Base-by-base conservation (phyloP, 2,329 filamentous ascomycete genomes). In the Cadophora luteo-olivacea region DNA sequence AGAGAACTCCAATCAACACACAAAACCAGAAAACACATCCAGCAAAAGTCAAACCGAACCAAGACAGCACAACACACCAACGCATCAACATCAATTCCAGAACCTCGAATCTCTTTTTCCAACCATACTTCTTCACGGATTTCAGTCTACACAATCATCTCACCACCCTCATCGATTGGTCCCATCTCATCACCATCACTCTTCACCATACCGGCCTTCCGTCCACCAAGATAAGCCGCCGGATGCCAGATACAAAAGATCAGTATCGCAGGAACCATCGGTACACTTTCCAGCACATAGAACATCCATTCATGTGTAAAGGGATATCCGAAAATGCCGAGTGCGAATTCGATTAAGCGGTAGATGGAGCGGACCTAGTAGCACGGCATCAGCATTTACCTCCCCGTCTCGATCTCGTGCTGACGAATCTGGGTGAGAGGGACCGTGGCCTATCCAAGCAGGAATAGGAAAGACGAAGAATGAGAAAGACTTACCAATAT, bases 241-340 rank as follows among this genome's bases (percentile, higher is more conserved):
- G 85, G 85, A 70, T 87, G 83, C 74, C 81, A 86, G 48, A 84
- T 72, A 4, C 82, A 83, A 68, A 87, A 84, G 0, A 84, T 78
- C 0, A 80, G 75, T 41, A 87, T 79, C 6, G 85, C 84, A 0
- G 80, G 74, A 3, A 82, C 69, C 78, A 85, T 84, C 0, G 84
- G 84, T 7, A 84, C 68, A 0, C 82, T 80, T 68, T 87, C 85
- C 16, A 87, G 82, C 2, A 81, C 79, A 79, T 84, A 87, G 66
- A 87, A 83, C 33, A 83, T 82, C 82, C 85, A 86, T 70, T 87
- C 84, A 25, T 84, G 81, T 4, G 74, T 79, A 72, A 85, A 84
- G 0, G 83, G 77, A 71, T 87, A 87, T 19, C 81, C 80, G 7
- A 84, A 76, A n/a, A 82, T 83, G 0, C 84, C 85, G 45, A 85